Evolutionary conservation across 177 flowering plant genomes (phyloP), one percentile per base, ranked within the genome.

Genomic region (Vitis hybrid): DNA sequence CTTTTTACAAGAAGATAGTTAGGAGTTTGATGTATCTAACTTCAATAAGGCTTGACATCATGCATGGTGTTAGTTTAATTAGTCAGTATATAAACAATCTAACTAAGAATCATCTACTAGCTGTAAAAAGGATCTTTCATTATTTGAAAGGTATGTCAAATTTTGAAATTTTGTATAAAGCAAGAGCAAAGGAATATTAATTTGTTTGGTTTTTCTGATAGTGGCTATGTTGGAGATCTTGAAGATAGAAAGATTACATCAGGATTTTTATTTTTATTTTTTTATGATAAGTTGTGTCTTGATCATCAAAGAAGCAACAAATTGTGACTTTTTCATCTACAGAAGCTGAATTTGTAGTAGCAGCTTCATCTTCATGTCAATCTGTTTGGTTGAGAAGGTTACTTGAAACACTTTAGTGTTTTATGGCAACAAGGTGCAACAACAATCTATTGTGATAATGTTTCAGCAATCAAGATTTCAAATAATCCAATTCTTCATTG

Each of bases 281-380:
- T 15, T n/a, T n/a, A 55, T n/a, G 21, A 19, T 7, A 1, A 5
- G 18, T 9, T 55, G 17, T 55, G 18, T 55, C 58, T 15, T n/a
- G 58, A 9, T 55, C 58, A 55, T 11, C 58, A 55, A 55, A 55
- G 57, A 55, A 55, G 57, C 57, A 55, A 55, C 18, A 55, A 24
- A 24, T 24, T 24, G 27, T 24, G 27, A 24, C 27, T 24, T 24
- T 24, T 24, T 24, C 27, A 2, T 24, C 27, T 24, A 24, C 27
- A 24, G 27, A 24, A 24, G 27, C 27, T 24, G 27, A 24, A 24
- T 24, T 55, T 55, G 58, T 55, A 15, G 58, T 9, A 15, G 58
- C 17, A 55, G 6, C 58, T 15, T 55, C 58, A 2, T 15, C 18
- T n/a, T 55, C 58, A 15, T 55, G 21, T 55, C 58, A 55, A 55